Percentiles rank a stretch among this genome's conserved stretches.
Evolutionary conservation across 306 rosid species (phyloP).

Genomic region (Lupinus albus): DNA sequence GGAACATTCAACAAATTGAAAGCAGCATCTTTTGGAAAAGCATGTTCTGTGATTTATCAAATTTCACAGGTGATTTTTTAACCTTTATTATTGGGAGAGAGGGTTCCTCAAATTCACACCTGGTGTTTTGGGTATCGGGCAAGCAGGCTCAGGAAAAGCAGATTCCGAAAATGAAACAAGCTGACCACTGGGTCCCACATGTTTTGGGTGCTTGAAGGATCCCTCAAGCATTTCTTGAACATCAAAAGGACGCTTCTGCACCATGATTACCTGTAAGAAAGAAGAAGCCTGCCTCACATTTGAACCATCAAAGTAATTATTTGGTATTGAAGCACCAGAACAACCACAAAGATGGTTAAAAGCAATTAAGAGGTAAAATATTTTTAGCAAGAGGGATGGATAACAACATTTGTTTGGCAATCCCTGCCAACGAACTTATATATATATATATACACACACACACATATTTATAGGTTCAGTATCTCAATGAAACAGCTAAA

Average conservation of each 20-base stretch:
- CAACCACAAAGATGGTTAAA: constrained; percentile 16
- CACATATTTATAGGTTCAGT: neutral
- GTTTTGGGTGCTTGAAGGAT: constrained; percentile 73
- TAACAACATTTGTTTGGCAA: constrained; percentile 10
- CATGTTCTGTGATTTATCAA: neutral
- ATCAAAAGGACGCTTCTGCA: constrained; percentile 81
- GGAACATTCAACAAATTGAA: neutral
- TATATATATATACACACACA: too few relatives aligned
- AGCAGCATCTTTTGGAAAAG: constrained; percentile 9
- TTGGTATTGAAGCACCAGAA: constrained; percentile 3
- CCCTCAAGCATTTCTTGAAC: constrained; percentile 64
- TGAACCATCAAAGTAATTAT: constrained; percentile 20
- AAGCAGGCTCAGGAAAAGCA: constrained; percentile 55
- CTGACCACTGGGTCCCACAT: constrained; percentile 52
- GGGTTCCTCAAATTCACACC: constrained; percentile 56
- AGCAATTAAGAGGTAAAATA: neutral
- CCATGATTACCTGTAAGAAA: constrained; percentile 69
- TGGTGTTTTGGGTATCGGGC: constrained; percentile 47
- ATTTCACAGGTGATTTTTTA: constrained; percentile 9
- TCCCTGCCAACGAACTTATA: neutral
- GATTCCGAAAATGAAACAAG: constrained; percentile 73
- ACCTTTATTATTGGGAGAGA: neutral
- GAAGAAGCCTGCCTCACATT: constrained; percentile 24
- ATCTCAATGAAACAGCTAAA: neutral
- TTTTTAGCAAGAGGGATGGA: neutral